A percentile compares a stretch with the other conserved stretches of the same genome.
Evolutionary conservation across 2,329 filamentous ascomycete genomes (phyloP).

Genomic region (Cladosporium sphaerospermum): DNA sequence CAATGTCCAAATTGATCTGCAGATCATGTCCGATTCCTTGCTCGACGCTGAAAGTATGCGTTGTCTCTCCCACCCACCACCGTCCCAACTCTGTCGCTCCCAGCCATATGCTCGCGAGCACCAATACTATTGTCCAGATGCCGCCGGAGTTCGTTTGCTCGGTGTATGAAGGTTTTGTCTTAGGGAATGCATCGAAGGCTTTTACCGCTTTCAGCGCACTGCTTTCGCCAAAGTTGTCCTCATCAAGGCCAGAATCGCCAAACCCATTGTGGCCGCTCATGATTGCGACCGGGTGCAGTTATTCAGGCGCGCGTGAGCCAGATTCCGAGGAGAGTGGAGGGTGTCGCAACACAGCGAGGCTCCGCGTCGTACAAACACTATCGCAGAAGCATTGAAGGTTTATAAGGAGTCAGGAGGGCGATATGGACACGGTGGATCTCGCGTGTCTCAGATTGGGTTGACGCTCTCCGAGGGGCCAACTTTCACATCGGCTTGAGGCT

Average conservation of each 20-base stretch:
- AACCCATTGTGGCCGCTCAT: conserved; percentile 52
- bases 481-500: not conserved
- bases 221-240: conserved; percentile 73
- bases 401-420: conserved; percentile 1
- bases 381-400: conserved; percentile 1
- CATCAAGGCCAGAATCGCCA: conserved; percentile 62
- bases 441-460: not conserved
- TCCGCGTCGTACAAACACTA: not conserved
- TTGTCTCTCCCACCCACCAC: conserved; percentile 80
- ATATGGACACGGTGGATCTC: not conserved
- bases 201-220: conserved; percentile 55
- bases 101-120: conserved; percentile 67
- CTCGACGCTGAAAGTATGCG: conserved; percentile 88
- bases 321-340: not conserved
- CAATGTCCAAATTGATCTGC: conserved; percentile 93
- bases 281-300: not conserved
- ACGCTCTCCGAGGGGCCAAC: not conserved
- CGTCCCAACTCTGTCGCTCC: conserved; percentile 69
- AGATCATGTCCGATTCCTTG: conserved; percentile 80
- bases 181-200: conserved; percentile 96
- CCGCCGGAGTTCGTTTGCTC: conserved; percentile 78
- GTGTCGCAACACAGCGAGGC: not conserved
- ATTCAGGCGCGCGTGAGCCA: not conserved
- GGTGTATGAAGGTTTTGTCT: conserved; percentile 91
- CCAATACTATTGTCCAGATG: conserved; percentile 84